phyloP scores from a whole-genome alignment of 192 early-diverging fungal genomes.

The Coemansia sp. region DNA sequence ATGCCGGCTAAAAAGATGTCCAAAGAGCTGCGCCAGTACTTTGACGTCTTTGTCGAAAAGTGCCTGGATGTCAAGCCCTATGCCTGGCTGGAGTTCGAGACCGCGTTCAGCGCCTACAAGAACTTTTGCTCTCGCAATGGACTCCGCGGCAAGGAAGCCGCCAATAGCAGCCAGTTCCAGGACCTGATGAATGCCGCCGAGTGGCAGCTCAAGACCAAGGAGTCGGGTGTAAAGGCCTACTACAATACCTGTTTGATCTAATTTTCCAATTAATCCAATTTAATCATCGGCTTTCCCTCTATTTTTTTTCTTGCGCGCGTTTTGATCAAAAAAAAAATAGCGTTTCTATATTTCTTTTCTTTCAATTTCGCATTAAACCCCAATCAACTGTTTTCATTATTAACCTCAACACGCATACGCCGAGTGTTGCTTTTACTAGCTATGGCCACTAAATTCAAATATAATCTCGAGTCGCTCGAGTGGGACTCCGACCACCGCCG shows the following conservation, averaged over 20 bases:
- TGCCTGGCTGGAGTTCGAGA: constrained; percentile 44
- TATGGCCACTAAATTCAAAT: constrained; percentile 42
- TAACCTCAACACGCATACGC: not conserved
- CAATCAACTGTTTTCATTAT: not conserved
- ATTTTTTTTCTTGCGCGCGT: not conserved
- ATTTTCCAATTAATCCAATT: constrained; percentile 3
- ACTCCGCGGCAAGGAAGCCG: constrained; percentile 38
- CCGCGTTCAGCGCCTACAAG: constrained; percentile 41
- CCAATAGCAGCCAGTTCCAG: constrained; percentile 47
- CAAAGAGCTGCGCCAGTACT: constrained; percentile 45
- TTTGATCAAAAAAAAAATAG: not conserved
- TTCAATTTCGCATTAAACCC: constrained; percentile 1
- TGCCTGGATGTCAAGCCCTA: constrained; percentile 55
- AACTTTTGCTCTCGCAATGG: constrained; percentile 54
- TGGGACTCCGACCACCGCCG: constrained; percentile 56
- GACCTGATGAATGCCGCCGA: constrained; percentile 48
- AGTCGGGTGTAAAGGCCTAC: constrained; percentile 39
- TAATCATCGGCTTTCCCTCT: constrained; percentile 1
- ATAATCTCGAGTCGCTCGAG: constrained; percentile 45
- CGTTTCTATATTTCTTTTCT: not conserved
- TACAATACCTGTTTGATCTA: constrained; percentile 50
- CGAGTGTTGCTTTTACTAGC: not conserved
- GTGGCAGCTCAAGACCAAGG: constrained; percentile 53
- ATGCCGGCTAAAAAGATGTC: constrained; percentile 18
- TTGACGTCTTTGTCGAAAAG: constrained; percentile 50